These are phyloP conservation scores for Acanthamoeba lenticulata DNA, from an alignment of 208 protist genomes.

Conservation along the genomic window DNA sequence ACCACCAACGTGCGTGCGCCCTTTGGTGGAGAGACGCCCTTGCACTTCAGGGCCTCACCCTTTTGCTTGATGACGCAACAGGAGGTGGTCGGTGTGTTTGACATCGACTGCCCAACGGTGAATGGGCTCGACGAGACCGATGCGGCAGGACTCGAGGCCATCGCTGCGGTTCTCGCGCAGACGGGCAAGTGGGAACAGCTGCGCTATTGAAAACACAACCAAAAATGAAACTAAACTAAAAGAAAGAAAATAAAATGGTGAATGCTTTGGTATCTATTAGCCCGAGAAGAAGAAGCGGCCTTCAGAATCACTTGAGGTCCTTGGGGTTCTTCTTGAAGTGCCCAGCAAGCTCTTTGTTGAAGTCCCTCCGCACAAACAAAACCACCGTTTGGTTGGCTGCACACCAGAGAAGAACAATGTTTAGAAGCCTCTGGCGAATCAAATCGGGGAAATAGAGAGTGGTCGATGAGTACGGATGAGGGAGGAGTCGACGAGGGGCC, in stretches of 20 bases:
- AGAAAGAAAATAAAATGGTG: too few relatives aligned
- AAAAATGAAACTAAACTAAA: too few relatives aligned
- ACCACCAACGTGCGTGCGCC: not conserved
- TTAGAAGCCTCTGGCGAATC: too few relatives aligned
- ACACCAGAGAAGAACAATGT: not conserved
- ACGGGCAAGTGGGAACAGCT: conserved; percentile 34
- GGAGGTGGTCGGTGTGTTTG: conserved; percentile 58
- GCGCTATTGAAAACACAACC: too few relatives aligned
- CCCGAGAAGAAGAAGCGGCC: too few relatives aligned
- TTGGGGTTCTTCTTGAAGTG: not conserved
- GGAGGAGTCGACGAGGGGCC: not conserved
- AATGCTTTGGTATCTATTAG: too few relatives aligned
- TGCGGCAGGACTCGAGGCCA: not conserved
- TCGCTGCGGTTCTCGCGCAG: not conserved
- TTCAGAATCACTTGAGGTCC: conserved; percentile 10
- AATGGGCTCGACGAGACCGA: conserved; percentile 5
- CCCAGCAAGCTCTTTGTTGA: not conserved
- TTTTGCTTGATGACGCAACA: too few relatives aligned
- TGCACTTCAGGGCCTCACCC: too few relatives aligned
- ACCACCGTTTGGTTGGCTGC: not conserved
- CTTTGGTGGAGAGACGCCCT: too few relatives aligned
- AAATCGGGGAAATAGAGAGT: not conserved
- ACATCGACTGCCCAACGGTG: conserved; percentile 48
- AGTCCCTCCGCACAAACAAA: conserved; percentile 28
- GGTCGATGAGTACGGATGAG: not conserved